Percentiles rank a stretch among this genome's conserved stretches.
Evolutionary conservation across 2,329 filamentous ascomycete genomes (phyloP).

Genomic region (Pseudofabraea citricarpa): DNA sequence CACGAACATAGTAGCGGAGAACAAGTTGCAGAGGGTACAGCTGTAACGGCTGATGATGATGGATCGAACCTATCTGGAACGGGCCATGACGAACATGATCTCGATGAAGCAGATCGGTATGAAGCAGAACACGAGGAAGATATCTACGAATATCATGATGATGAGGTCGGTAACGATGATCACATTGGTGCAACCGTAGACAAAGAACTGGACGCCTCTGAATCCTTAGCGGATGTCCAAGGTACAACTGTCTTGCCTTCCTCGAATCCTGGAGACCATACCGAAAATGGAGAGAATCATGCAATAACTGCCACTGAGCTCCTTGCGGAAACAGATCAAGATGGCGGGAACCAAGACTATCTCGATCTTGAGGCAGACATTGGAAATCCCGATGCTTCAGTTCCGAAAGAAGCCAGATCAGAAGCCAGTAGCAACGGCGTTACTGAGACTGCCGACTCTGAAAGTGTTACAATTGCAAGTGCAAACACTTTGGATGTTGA

Average conservation of each 20-base stretch:
- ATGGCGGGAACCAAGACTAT: too few relatives aligned
- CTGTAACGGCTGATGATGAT: neutral
- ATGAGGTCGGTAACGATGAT: neutral
- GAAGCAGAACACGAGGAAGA: neutral
- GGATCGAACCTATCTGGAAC: neutral
- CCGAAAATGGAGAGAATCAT: neutral
- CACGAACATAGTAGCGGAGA: neutral
- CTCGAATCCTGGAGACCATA: too few relatives aligned
- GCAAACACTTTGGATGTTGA: constrained; percentile 6
- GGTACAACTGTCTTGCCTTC: too few relatives aligned
- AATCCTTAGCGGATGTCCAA: too few relatives aligned
- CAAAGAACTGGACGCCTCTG: constrained; percentile 4
- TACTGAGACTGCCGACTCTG: constrained; percentile 4
- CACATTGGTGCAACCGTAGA: constrained; percentile 2
- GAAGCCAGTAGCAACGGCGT: neutral
- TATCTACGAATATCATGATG: neutral
- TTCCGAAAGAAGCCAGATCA: neutral
- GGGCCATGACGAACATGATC: neutral
- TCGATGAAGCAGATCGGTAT: neutral
- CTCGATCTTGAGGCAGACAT: too few relatives aligned
- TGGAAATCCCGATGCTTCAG: too few relatives aligned
- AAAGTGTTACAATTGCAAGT: constrained; percentile 5
- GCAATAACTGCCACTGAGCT: neutral
- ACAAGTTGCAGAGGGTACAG: neutral
- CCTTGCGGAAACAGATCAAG: too few relatives aligned